These are phyloP conservation scores for Mycena vulgaris DNA, from an alignment of 768 basidiomycete species.

Conservation along the genomic window DNA sequence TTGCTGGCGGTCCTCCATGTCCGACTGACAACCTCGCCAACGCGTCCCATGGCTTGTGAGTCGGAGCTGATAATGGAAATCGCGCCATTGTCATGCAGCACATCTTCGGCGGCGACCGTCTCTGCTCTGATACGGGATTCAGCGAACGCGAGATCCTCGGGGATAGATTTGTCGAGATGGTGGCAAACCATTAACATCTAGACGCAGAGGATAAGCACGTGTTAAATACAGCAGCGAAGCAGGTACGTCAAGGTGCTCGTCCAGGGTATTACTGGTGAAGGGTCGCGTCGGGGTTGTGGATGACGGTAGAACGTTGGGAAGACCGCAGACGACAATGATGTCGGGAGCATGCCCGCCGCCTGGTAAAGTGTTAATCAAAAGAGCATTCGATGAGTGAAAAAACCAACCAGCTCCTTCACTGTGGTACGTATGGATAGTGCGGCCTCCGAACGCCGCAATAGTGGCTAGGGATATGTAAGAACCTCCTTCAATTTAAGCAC, in stretches of 20 bases:
- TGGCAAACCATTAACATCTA: slow-evolving; percentile 99
- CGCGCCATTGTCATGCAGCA: slow-evolving; percentile 92
- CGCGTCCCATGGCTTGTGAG: slow-evolving; percentile 98
- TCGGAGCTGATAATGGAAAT: slow-evolving; percentile 98
- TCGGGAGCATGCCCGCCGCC: slow-evolving; percentile 98
- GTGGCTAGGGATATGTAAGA: slow-evolving; percentile 69
- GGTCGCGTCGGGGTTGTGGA: slow-evolving; percentile 98
- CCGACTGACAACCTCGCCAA: slow-evolving; percentile 92
- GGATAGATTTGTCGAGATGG: slow-evolving; percentile 91
- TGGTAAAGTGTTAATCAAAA: slow-evolving; percentile 41
- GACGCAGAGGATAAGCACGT: slow-evolving; percentile 5
- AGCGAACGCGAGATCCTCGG: slow-evolving; percentile 95
- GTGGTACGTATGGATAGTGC: slow-evolving; percentile 98
- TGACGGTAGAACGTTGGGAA: slow-evolving; percentile 91
- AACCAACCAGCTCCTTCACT: slow-evolving; percentile 90
- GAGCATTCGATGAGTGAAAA: neutral
- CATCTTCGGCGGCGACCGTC: slow-evolving; percentile 98
- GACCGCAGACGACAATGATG: slow-evolving; percentile 96
- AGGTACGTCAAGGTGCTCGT: slow-evolving; percentile 95
- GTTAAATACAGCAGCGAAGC: neutral
- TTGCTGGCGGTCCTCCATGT: slow-evolving; percentile 99
- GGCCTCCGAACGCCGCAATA: slow-evolving; percentile 88
- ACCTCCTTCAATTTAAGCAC: neutral
- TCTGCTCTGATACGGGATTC: slow-evolving; percentile 97
- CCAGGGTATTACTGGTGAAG: slow-evolving; percentile 91